Evolutionary conservation across 305 asterid species (phyloP), one percentile per base, ranked within the genome.

Genomic region (Solanum hybrid): DNA sequence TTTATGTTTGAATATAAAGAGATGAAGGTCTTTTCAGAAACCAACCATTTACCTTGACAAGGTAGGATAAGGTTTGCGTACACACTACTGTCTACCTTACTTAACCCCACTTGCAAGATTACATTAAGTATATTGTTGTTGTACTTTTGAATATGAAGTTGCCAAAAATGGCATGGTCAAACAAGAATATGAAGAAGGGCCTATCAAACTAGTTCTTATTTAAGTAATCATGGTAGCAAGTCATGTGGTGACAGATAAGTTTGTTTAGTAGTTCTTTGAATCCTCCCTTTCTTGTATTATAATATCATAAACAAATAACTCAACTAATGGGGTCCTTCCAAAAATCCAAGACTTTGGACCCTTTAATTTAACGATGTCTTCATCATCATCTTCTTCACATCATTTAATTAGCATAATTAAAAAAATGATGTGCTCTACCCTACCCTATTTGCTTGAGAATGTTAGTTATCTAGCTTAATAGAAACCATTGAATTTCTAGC

Each of bases 231-330:
- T 32, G 76, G 29, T 31, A 51, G 76, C 88, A 51, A 51, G 88
- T 51, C 88, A 84, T 84, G 88, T 84, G 88, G 33, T 84, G 88
- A 84, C 20, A 20, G 88, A 84, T 84, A 84, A 84, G 31, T 51
- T 84, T 29, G 41, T 84, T 51, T 51, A 84, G 34, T 83, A 45
- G 88, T 29, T 45, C 75, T 31, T 83, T 29, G 75, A 3, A 83
- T 29, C 22, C 7, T 3, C 34, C 14, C 65, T 24, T 22, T n/a
- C 29, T 10, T 80, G 24, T 27, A 26, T 73, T 27, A 12, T 27
- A 27, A 32, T 34, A 79, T 78, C 37, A 32, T 34, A 33, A 79
- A 36, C 20, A 36, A 79, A n/a, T 79, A 79, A 34, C 20, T 22
- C 85, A 79, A 79, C 57, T 10, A 36, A 22, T 79, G 32, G 31